Conservation (phyloP, 108 stramenopile species). For the Pseudonitzschia multiseries region DNA sequence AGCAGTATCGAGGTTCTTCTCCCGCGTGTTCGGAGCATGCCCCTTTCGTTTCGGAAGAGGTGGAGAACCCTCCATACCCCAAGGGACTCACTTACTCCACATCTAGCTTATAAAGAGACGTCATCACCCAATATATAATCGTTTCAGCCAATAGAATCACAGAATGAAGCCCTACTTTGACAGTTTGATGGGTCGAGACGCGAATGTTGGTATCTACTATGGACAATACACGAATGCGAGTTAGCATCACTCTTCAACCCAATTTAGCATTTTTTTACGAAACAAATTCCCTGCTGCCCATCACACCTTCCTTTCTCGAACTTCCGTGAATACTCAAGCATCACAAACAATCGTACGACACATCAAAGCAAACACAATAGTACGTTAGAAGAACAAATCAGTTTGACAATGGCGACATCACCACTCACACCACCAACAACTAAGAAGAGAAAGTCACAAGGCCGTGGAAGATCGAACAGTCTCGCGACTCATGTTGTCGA, state of each 20-base stretch:
- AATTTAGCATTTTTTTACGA: no score
- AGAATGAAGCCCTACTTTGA: not conserved
- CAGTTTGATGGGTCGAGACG: not conserved
- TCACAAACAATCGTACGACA: not conserved
- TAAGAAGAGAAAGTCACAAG: slow-evolving; percentile 21
- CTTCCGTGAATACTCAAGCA: not conserved
- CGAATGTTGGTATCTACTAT: no score
- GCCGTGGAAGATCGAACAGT: slow-evolving; percentile 33
- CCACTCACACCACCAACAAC: not conserved
- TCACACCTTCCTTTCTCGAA: not conserved
- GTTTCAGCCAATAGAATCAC: slow-evolving; percentile 5
- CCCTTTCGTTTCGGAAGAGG: not conserved
- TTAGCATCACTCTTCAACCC: no score
- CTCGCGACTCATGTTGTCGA: slow-evolving; percentile 59
- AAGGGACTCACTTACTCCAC: not conserved
- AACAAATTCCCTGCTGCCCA: not conserved
- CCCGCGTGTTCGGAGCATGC: not conserved
- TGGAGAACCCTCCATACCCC: not conserved
- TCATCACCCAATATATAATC: not conserved
- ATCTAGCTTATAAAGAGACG: not conserved
- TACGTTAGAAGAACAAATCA: not conserved
- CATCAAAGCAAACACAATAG: not conserved
- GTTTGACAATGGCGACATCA: not conserved
- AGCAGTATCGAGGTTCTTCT: not conserved
- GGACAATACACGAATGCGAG: not conserved